phyloP scores from a whole-genome alignment of 2,329 filamentous ascomycete genomes.

The Pseudogymnoascus destructans region DNA sequence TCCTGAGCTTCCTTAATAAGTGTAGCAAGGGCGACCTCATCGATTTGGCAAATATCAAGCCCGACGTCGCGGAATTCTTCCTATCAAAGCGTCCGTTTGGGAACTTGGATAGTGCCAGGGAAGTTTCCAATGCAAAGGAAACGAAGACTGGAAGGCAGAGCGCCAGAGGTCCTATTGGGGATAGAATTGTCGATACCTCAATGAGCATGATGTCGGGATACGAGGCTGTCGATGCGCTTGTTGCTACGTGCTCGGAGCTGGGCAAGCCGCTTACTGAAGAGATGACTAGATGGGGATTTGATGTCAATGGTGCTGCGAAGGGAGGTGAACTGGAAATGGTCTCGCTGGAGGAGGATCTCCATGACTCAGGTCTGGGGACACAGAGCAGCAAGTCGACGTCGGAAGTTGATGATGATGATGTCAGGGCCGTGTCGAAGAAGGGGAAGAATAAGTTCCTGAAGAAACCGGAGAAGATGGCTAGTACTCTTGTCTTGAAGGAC shows the following conservation, averaged over 20 bases:
- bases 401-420: slow-evolving; percentile 33
- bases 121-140: slow-evolving; percentile 41
- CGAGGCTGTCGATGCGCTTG: slow-evolving; percentile 70
- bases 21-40: slow-evolving; percentile 64
- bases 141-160: slow-evolving; percentile 38
- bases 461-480: slow-evolving; percentile 64
- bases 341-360: slow-evolving; percentile 34
- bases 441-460: slow-evolving; percentile 23
- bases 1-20: slow-evolving; percentile 73
- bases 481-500: slow-evolving; percentile 68
- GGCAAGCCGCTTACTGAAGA: slow-evolving; percentile 52
- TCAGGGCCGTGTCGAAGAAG: slow-evolving; percentile 22
- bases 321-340: slow-evolving; percentile 48
- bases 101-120: slow-evolving; percentile 50
- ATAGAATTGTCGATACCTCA: slow-evolving; percentile 53
- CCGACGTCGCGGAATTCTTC: slow-evolving; percentile 55
- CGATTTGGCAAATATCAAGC: slow-evolving; percentile 65
- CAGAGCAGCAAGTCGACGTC: slow-evolving; percentile 33
- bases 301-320: slow-evolving; percentile 46
- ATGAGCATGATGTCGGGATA: slow-evolving; percentile 67
- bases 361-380: slow-evolving; percentile 57
- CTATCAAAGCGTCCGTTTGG: slow-evolving; percentile 64
- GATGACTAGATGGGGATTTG: slow-evolving; percentile 56
- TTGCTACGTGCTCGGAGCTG: slow-evolving; percentile 59
- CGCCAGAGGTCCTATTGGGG: slow-evolving; percentile 41